Conservation (phyloP, 2,329 filamentous ascomycete genomes). For the Mariannaea elegans region DNA sequence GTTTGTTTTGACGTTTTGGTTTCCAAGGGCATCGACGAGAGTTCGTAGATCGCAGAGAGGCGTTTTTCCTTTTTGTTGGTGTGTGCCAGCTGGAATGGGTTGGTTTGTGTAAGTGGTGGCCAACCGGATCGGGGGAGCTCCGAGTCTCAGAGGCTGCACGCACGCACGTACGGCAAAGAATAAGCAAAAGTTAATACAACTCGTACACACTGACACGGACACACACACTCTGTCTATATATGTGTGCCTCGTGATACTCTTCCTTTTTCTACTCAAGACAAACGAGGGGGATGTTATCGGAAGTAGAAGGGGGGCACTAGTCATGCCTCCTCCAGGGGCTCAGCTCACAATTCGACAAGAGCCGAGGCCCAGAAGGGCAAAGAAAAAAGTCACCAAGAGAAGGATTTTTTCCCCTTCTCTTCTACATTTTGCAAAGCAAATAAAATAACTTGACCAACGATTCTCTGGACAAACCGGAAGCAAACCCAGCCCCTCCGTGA, state of each 20-base stretch:
- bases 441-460: not conserved
- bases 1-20: too few relatives aligned
- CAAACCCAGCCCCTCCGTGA: not conserved
- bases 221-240: too few relatives aligned
- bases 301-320: not conserved
- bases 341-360: not conserved
- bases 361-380: not conserved
- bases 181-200: too few relatives aligned
- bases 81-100: too few relatives aligned
- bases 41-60: too few relatives aligned
- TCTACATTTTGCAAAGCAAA: not conserved
- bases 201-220: too few relatives aligned
- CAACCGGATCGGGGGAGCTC: too few relatives aligned
- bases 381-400: not conserved
- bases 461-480: not conserved
- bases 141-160: too few relatives aligned
- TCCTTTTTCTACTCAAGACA: not conserved
- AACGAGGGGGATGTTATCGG: not conserved
- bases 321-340: slow-evolving; percentile 8
- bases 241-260: not conserved
- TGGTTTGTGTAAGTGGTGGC: not conserved
- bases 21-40: too few relatives aligned
- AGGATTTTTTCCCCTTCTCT: not conserved
- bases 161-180: too few relatives aligned
- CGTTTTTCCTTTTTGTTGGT: too few relatives aligned